These are phyloP conservation scores for Starmerella bombicola DNA, from an alignment of 805 yeast species.

Conservation along the genomic window DNA sequence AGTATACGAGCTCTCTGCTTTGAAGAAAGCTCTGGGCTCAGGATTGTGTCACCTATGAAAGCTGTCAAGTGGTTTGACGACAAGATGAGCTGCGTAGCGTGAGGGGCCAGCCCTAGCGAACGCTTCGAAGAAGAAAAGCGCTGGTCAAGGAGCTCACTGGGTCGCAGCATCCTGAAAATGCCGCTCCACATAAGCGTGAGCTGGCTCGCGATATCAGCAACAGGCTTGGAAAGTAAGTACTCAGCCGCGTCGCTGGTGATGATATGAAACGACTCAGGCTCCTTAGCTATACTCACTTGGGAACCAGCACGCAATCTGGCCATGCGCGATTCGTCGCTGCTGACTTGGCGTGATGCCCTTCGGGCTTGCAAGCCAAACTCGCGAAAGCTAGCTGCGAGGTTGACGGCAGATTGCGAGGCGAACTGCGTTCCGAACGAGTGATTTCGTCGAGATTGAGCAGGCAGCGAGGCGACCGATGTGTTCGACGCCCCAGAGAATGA, in stretches of 20 bases:
- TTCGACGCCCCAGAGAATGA: background rate
- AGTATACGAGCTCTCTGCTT: slow-evolving; percentile 28
- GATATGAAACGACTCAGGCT: background rate
- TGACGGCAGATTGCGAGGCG: slow-evolving; percentile 7
- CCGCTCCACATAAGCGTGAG: slow-evolving; percentile 28
- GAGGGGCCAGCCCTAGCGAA: slow-evolving; percentile 26
- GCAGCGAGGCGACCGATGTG: slow-evolving; percentile 2
- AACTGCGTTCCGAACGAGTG: slow-evolving; percentile 3
- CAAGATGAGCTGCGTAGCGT: slow-evolving; percentile 25
- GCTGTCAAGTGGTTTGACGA: slow-evolving; percentile 29
- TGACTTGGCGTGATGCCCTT: slow-evolving; percentile 10
- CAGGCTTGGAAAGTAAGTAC: slow-evolving; percentile 3
- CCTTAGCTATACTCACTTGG: background rate
- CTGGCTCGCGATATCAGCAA: slow-evolving; percentile 27
- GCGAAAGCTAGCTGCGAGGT: slow-evolving; percentile 14
- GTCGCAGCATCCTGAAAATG: slow-evolving; percentile 23
- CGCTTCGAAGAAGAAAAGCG: slow-evolving; percentile 27
- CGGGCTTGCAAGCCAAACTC: slow-evolving; percentile 13
- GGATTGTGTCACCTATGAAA: slow-evolving; percentile 29
- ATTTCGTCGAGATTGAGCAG: slow-evolving; percentile 1
- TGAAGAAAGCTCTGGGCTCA: slow-evolving; percentile 23
- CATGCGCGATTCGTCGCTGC: background rate
- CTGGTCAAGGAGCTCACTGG: slow-evolving; percentile 28
- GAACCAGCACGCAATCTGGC: background rate
- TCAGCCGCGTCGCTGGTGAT: slow-evolving; percentile 3